Evolutionary conservation across 495 filamentous ascomycete genomes (phyloP).

Genomic region (Penicillium ochrochloron): DNA sequence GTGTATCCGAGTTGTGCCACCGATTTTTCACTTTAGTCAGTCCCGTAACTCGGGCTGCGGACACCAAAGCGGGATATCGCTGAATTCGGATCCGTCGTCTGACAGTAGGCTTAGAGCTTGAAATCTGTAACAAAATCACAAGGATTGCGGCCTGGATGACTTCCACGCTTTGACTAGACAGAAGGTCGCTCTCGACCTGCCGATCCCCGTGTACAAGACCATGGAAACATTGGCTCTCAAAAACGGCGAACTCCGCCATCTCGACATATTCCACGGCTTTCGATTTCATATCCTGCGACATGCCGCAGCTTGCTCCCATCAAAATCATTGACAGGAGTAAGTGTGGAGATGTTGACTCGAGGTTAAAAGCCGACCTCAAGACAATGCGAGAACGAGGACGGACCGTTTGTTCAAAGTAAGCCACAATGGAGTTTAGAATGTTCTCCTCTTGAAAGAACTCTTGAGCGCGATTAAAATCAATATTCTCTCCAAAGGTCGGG

Average conservation of each 20-base stretch:
- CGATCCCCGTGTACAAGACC: slow-evolving; percentile 10
- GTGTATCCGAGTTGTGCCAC: slow-evolving; percentile 12
- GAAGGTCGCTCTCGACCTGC: not conserved
- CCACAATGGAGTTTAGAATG: slow-evolving; percentile 16
- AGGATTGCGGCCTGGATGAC: slow-evolving; percentile 22
- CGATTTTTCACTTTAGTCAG: slow-evolving; percentile 15
- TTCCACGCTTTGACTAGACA: slow-evolving; percentile 12
- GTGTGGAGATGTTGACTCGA: slow-evolving; percentile 9
- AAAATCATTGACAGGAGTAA: slow-evolving; percentile 18
- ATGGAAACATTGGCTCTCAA: slow-evolving; percentile 16
- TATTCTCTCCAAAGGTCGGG: not conserved
- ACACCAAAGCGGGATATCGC: slow-evolving; percentile 25
- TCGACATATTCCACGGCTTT: slow-evolving; percentile 14
- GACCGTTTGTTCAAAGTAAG: slow-evolving; percentile 25
- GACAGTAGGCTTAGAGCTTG: slow-evolving; percentile 15
- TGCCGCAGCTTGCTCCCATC: slow-evolving; percentile 22
- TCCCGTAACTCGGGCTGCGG: slow-evolving; percentile 20
- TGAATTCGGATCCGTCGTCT: slow-evolving; percentile 23
- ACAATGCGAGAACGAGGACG: slow-evolving; percentile 26
- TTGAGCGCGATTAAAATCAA: not conserved
- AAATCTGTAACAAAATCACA: slow-evolving; percentile 22
- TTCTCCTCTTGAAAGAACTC: slow-evolving; percentile 16
- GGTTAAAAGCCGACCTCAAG: slow-evolving; percentile 22
- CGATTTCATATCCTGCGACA: not conserved
- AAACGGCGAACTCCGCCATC: slow-evolving; percentile 13